These are phyloP conservation scores for Stenocarpella maydis DNA, from an alignment of 2,329 filamentous ascomycete genomes.

Conservation along the genomic window DNA sequence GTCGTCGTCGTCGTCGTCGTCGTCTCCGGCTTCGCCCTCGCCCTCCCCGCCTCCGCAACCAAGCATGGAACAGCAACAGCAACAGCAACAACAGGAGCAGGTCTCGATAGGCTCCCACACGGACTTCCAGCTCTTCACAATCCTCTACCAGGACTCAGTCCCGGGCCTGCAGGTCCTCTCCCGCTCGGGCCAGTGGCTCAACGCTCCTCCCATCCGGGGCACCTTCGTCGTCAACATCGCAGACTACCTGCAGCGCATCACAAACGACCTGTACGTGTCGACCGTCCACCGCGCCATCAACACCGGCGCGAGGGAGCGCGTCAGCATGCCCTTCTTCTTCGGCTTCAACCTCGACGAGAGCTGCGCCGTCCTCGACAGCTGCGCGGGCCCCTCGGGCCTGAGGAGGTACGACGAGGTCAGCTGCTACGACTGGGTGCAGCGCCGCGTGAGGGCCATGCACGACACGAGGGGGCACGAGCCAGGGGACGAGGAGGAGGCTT, in stretches of 20 bases:
- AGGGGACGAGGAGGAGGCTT: background rate
- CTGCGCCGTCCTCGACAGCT: constrained; percentile 50
- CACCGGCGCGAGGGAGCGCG: constrained; percentile 46
- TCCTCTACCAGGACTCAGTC: constrained; percentile 53
- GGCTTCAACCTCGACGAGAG: constrained; percentile 51
- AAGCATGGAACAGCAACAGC: background rate
- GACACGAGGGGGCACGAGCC: constrained; percentile 26
- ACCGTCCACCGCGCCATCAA: constrained; percentile 60
- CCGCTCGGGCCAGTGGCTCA: constrained; percentile 50
- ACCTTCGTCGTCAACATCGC: constrained; percentile 62
- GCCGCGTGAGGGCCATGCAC: constrained; percentile 47
- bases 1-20: background rate
- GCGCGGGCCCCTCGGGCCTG: constrained; percentile 41
- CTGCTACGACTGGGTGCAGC: constrained; percentile 50
- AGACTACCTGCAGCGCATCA: constrained; percentile 59
- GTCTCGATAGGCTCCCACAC: constrained; percentile 60
- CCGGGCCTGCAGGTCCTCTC: constrained; percentile 55
- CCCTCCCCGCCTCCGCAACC: background rate
- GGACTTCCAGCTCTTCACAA: constrained; percentile 61
- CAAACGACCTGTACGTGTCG: constrained; percentile 57
- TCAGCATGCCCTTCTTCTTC: constrained; percentile 59
- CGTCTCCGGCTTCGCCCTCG: background rate
- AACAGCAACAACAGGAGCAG: too few relatives aligned
- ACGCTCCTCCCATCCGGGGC: constrained; percentile 49
- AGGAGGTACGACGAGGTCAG: constrained; percentile 50